Percentiles rank a stretch among this genome's conserved stretches.
These are phyloP conservation scores for Albophoma yamanashiensis DNA, from an alignment of 2,329 filamentous ascomycete genomes.

Conservation along the genomic window DNA sequence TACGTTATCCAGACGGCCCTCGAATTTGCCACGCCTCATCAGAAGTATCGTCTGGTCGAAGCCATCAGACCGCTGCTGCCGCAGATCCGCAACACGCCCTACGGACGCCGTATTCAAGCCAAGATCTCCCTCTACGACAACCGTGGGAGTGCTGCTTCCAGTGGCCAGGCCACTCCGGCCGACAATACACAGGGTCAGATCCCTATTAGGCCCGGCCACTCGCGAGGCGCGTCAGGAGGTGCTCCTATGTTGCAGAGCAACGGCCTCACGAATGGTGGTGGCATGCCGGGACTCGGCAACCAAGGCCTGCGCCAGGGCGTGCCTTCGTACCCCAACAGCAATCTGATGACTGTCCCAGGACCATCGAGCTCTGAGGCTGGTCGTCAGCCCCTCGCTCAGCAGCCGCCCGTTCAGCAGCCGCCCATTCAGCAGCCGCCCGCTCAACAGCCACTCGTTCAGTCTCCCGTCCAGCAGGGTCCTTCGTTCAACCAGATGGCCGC, in stretches of 20 bases:
- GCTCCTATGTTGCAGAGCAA: conserved; percentile 23
- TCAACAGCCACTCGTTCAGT: not conserved
- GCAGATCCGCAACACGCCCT: conserved; percentile 78
- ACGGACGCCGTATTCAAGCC: conserved; percentile 84
- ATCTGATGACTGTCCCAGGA: conserved; percentile 19
- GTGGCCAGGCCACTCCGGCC: conserved; percentile 39
- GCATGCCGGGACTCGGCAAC: conserved; percentile 8
- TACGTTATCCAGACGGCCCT: conserved; percentile 97
- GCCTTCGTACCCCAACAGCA: conserved; percentile 21
- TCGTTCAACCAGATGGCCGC: conserved; percentile 17
- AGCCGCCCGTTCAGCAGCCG: not conserved
- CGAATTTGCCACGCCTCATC: conserved; percentile 66
- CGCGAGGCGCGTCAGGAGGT: conserved; percentile 30
- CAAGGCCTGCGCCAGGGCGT: conserved; percentile 20
- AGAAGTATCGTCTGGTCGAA: conserved; percentile 69
- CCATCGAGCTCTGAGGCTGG: conserved; percentile 13
- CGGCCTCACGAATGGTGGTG: conserved; percentile 13
- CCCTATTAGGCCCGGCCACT: conserved; percentile 31
- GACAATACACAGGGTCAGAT: conserved; percentile 46
- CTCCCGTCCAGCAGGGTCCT: conserved; percentile 1
- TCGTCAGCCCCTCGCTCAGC: conserved; percentile 12
- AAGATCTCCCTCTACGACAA: conserved; percentile 63
- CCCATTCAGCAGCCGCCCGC: not conserved
- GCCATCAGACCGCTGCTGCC: conserved; percentile 76
- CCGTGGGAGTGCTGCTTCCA: conserved; percentile 29